These are phyloP conservation scores for Hevea brasiliensis DNA, from an alignment of 345 rosid genomes.

Conservation along the genomic window DNA sequence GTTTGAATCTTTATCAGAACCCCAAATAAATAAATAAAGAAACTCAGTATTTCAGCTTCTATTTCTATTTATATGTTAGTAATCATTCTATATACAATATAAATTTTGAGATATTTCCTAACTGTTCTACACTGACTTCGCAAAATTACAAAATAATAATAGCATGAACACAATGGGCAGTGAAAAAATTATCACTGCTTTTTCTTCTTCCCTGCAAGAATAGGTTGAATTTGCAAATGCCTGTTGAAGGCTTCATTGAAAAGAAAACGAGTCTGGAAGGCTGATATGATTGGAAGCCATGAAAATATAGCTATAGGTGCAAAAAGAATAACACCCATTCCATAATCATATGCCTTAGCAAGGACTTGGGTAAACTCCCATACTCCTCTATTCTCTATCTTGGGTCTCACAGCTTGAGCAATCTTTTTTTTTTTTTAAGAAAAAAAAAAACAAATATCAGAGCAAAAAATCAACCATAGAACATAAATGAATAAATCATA, in stretches of 20 bases:
- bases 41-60: too few species aligned
- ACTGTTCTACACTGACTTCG: too few species aligned
- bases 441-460: not conserved
- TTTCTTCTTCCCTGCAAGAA: constrained; percentile 85
- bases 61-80: too few species aligned
- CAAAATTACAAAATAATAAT: too few species aligned
- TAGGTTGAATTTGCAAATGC: constrained; percentile 82
- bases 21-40: too few species aligned
- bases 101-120: too few species aligned
- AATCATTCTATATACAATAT: too few species aligned
- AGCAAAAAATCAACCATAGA: not conserved
- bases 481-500: not conserved
- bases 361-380: constrained; percentile 82
- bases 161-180: not conserved
- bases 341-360: constrained; percentile 82
- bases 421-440: too few species aligned
- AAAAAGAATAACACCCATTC: constrained; percentile 84
- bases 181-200: constrained; percentile 26
- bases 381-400: constrained; percentile 60
- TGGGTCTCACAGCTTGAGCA: constrained; percentile 87
- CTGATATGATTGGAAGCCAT: constrained; percentile 86
- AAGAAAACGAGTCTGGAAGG: constrained; percentile 87
- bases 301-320: constrained; percentile 84
- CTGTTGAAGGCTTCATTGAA: constrained; percentile 86
- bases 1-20: too few species aligned